Evolutionary conservation across 768 basidiomycete species (phyloP).

Genomic region (Termitomyces sp.): DNA sequence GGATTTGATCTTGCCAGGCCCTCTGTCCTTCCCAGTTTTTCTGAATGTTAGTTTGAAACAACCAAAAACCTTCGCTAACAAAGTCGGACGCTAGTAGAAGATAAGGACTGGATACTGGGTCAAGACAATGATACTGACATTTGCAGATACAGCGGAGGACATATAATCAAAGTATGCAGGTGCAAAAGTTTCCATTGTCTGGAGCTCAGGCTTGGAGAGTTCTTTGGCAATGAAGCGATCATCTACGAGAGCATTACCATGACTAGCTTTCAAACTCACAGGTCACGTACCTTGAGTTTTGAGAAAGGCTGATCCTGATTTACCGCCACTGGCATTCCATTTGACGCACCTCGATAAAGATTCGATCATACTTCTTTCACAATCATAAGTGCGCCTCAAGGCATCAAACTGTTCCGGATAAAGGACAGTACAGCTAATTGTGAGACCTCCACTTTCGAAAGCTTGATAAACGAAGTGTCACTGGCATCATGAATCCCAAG

Average conservation of each 20-base stretch:
- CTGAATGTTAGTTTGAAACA: constrained; percentile 93
- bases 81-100: constrained; percentile 73
- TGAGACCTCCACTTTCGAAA: constrained; percentile 86
- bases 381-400: constrained; percentile 87
- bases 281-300: constrained; percentile 78
- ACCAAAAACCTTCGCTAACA: constrained; percentile 95
- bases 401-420: constrained; percentile 98
- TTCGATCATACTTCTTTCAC: constrained; percentile 92
- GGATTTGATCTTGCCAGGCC: constrained; percentile 64
- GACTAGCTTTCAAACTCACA: neutral
- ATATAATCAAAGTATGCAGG: constrained; percentile 98
- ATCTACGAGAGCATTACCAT: constrained; percentile 45
- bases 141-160: constrained; percentile 85
- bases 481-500: constrained; percentile 8
- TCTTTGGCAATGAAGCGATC: constrained; percentile 99
- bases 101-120: constrained; percentile 8
- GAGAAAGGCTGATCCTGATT: constrained; percentile 94
- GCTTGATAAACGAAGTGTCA: constrained; percentile 42
- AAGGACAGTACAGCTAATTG: constrained; percentile 90
- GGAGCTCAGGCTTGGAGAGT: constrained; percentile 84
- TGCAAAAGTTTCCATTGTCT: constrained; percentile 95
- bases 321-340: constrained; percentile 94
- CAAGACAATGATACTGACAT: constrained; percentile 46
- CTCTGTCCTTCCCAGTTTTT: constrained; percentile 71
- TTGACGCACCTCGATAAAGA: constrained; percentile 92